Evolutionary conservation across 768 basidiomycete genomes (phyloP).

Genomic region (Boletus subparvulus): DNA sequence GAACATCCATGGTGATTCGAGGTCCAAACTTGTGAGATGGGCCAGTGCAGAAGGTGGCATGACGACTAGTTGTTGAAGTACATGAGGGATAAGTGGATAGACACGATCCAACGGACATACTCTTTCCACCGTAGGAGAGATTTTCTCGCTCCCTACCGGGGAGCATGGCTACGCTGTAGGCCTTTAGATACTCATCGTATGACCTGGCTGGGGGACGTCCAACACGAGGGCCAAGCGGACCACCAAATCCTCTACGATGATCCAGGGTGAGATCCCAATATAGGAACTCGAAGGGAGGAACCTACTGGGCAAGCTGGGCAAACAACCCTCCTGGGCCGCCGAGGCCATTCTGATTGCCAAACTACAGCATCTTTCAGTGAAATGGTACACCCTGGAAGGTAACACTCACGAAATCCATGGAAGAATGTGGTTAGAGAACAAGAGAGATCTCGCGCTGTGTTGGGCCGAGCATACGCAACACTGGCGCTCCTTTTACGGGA

Average conservation of each 20-base stretch:
- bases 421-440: constrained; percentile 22
- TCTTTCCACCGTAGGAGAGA: constrained; percentile 96
- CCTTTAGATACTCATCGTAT: constrained; percentile 92
- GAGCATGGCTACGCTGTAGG: constrained; percentile 94
- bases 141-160: constrained; percentile 85
- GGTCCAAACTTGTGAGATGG: constrained; percentile 79
- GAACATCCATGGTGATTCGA: constrained; percentile 95
- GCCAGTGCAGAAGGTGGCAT: constrained; percentile 97
- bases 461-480: constrained; percentile 26
- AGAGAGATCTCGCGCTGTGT: constrained; percentile 7
- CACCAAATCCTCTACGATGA: constrained; percentile 51
- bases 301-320: constrained; percentile 64
- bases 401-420: constrained; percentile 41
- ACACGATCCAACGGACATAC: constrained; percentile 50
- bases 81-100: constrained; percentile 8
- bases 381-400: not conserved
- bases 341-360: constrained; percentile 35
- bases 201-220: constrained; percentile 61
- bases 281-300: constrained; percentile 1
- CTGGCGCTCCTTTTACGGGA: constrained; percentile 24
- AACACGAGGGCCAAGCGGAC: constrained; percentile 44
- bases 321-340: constrained; percentile 59
- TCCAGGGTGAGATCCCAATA: constrained; percentile 17
- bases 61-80: constrained; percentile 59
- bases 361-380: constrained; percentile 30